A percentile compares a stretch with the other conserved stretches of the same genome.
Conservation (phyloP, 345 rosid species). For the Rhizophora apiculata region DNA sequence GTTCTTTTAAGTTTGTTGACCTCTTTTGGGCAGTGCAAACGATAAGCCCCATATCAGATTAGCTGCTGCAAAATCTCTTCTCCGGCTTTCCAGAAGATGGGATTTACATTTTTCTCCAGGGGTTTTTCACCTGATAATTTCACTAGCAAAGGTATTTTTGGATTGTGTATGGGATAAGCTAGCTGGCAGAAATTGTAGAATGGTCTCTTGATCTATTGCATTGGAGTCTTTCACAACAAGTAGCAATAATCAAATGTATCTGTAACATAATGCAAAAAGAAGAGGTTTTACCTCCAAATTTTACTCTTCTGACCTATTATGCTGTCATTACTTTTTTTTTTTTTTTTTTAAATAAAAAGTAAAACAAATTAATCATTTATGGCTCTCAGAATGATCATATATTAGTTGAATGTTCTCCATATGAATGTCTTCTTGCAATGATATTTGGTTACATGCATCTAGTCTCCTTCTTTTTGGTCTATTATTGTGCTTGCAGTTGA, state of each 20-base stretch:
- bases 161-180: slow-evolving; percentile 12
- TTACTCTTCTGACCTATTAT: too few relatives aligned
- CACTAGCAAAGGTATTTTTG: slow-evolving; percentile 59
- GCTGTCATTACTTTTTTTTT: too few relatives aligned
- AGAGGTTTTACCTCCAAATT: background rate
- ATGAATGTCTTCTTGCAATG: background rate
- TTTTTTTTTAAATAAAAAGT: too few relatives aligned
- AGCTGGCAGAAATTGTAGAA: slow-evolving; percentile 1
- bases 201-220: background rate
- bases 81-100: slow-evolving; percentile 85
- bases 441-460: background rate
- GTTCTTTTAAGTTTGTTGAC: background rate
- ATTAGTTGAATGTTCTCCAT: background rate
- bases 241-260: background rate
- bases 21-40: slow-evolving; percentile 41
- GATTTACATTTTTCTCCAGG: slow-evolving; percentile 79
- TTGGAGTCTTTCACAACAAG: too few relatives aligned
- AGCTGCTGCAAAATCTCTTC: slow-evolving; percentile 86
- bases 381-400: background rate
- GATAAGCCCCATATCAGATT: slow-evolving; percentile 51
- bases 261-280: background rate
- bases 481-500: background rate
- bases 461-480: background rate
- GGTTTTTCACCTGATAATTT: slow-evolving; percentile 53
- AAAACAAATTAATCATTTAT: background rate